Base-by-base conservation (phyloP, 2,329 filamentous ascomycete genomes). In the Colletotrichum incanum region DNA sequence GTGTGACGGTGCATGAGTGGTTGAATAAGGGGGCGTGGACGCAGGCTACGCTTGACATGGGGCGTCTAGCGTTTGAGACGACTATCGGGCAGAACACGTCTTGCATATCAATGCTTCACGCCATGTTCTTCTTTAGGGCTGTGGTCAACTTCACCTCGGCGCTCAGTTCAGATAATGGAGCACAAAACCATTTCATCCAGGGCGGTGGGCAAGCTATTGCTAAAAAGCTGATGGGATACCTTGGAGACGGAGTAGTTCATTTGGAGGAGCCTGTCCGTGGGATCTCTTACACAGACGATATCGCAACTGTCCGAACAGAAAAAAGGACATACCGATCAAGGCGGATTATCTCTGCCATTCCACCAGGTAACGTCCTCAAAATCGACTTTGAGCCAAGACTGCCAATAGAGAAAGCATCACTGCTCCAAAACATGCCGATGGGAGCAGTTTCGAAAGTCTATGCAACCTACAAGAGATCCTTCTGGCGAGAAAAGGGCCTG, bases 341-440 rank as follows among this genome's bases (percentile, higher is more conserved):
- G 43, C 63, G 71, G 16, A 61, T 71, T 45, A 73, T 71, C 45
- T 67, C 73, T 14, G 69, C 72, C 58, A 43, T 73, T 12, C 69
- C 74, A 20, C 72, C 74, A 16, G 54, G 56, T n/a, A 62, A 67
- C 20, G n/a, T 68, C 20, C 58, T 70, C 60, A 71, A 65, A 43
- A 67, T 76, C 18, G 45, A 61, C 5, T 71, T 71, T 52, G 65
- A 65, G 28, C 74, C 74, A 12, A 45, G 65, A n/a, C 50, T 75
- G 7, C 74, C 72, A 18, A 28, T 63, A 20, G 61, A 71, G 50
- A 73, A 73, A 58, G 18, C 41, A 1, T 65, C 54, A 3, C 45
- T 75, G 11, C 69, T 67, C 2, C 65, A 68, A 49, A 58, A 75
- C n/a, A 72, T 65, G 62, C 75, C 73, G 26, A 72, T 68, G 70